Evolutionary conservation across 2,329 filamentous ascomycete species (phyloP).

Genomic region (Acrodontium crateriforme): DNA sequence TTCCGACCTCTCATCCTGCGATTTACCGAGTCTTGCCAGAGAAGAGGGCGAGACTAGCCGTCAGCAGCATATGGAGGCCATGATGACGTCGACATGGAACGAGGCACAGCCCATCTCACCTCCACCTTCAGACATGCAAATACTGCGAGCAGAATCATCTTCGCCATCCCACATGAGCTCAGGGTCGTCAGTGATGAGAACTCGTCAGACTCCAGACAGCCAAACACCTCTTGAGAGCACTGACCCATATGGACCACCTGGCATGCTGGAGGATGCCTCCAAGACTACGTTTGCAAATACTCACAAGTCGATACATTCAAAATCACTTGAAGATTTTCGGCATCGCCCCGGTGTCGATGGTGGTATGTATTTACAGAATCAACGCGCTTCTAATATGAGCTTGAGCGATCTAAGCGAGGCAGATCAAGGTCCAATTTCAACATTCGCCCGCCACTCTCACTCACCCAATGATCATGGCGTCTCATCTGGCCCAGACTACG

Average conservation of each 20-base stretch:
- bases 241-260: slow-evolving; percentile 15
- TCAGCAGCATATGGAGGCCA: slow-evolving; percentile 24
- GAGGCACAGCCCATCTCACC: slow-evolving; percentile 23
- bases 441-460: no score
- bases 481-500: slow-evolving; percentile 21
- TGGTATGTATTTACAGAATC: no score
- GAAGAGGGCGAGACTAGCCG: slow-evolving; percentile 19
- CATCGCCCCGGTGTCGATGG: slow-evolving; percentile 1
- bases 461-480: no score
- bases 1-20: slow-evolving; percentile 10
- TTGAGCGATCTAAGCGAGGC: slow-evolving; percentile 16
- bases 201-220: no score
- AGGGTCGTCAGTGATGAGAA: slow-evolving; percentile 4
- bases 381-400: slow-evolving; percentile 6
- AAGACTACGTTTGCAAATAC: slow-evolving; percentile 30
- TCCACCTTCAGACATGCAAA: slow-evolving; percentile 17
- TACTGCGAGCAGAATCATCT: slow-evolving; percentile 6
- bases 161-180: slow-evolving; percentile 11
- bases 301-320: slow-evolving; percentile 20
- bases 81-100: slow-evolving; percentile 20
- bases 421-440: no score
- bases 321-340: no score
- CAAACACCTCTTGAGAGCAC: no score
- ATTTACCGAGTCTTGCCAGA: slow-evolving; percentile 3
- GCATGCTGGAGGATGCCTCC: slow-evolving; percentile 13